Base-by-base conservation (phyloP, 2,329 filamentous ascomycete genomes). In the Clonostachys rosea region DNA sequence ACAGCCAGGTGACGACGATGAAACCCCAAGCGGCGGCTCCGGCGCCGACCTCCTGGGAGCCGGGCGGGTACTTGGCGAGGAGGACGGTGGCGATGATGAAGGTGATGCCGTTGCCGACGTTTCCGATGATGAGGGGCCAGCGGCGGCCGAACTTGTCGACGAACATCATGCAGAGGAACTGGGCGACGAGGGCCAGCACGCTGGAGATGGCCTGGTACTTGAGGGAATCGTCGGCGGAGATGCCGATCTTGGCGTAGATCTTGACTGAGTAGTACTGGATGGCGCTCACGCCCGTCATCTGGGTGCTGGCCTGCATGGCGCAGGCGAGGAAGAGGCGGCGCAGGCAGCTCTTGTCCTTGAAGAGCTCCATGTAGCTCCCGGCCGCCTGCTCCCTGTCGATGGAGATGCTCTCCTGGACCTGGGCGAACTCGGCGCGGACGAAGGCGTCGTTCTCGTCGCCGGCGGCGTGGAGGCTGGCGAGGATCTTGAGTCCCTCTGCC, bases 151-250 rank as follows among this genome's bases (percentile, higher is more conserved):
- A 76, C 34, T 70, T 74, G 61, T 91, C 88, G 53, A 91, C 83
- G 48, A 83, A 68, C 42, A 84, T 59, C 57, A 91, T 86, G 58
- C 85, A 89, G 40, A 77, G 65, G 54, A 83, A 79, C 59, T 89
- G 83, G 0, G 81, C 86, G 12, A 89, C 59, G 9, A 91, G 67
- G 3, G 85, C 86, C 44, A 90, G 80, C 50, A 89, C 74, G 2
- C 78, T 84, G 50, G 84, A 87, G 57, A 90, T 89, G 47, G 84
- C 86, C 61, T 91, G 87, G 62, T 90, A 90, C 53, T 84, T 81
- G 39, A 91, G 75, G 0, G 87, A 83, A 30, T 86, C 75, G 45
- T 80, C 70, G 18, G 77, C 75, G 0, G 66, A 61, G 54, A 91
- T 89, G 30, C 86, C 86, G 54, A 89, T 87, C 59, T 87, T 78